phyloP scores from a whole-genome alignment of 305 asterid genomes.

The Nicotiana rustica region DNA sequence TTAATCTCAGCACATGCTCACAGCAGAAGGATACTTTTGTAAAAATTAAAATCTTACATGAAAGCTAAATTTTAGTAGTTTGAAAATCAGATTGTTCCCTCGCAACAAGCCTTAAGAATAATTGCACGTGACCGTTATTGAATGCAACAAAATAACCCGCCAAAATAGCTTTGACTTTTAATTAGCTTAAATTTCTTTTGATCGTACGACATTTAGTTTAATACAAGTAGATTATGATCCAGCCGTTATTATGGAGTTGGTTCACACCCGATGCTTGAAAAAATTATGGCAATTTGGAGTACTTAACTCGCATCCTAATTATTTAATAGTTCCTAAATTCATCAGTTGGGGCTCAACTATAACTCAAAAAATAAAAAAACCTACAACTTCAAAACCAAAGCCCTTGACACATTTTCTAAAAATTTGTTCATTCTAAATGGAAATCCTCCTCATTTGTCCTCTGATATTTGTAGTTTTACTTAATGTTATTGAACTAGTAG shows the following conservation, averaged over 20 bases:
- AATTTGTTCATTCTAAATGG: neutral
- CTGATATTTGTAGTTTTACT: neutral
- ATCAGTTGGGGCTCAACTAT: neutral
- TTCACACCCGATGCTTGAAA: neutral
- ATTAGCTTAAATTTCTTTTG: neutral
- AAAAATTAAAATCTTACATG: neutral
- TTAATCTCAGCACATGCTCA: neutral
- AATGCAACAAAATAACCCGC: slow-evolving; percentile 9
- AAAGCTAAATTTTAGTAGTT: neutral
- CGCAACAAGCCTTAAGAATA: slow-evolving; percentile 15
- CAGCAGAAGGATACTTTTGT: neutral
- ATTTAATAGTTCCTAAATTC: neutral
- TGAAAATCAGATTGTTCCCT: slow-evolving; percentile 22
- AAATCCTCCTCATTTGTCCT: neutral
- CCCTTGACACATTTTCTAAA: neutral
- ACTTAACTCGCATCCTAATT: neutral
- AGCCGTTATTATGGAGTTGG: neutral
- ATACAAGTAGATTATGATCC: neutral
- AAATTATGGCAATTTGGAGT: neutral
- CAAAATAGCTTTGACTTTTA: slow-evolving; percentile 17
- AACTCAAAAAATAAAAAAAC: neutral
- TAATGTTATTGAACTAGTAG: neutral
- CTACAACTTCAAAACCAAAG: neutral
- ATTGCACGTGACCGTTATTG: neutral
- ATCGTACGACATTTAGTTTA: neutral